A percentile compares a stretch with the other conserved stretches of the same genome.
These are phyloP conservation scores for Rhizomucor pusillus DNA, from an alignment of 371 early-diverging fungal genomes.

Conservation along the genomic window DNA sequence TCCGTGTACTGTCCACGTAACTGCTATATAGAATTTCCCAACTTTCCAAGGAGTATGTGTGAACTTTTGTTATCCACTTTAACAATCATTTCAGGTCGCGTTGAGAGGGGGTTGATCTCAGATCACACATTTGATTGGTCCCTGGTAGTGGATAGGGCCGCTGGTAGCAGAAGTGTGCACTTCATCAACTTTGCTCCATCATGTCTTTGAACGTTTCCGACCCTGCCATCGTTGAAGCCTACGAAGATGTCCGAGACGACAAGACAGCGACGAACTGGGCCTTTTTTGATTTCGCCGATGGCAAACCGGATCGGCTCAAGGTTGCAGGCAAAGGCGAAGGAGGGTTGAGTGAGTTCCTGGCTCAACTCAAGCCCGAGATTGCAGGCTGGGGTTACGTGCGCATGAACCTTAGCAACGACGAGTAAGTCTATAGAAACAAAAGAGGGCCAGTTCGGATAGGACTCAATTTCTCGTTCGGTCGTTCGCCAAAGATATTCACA, in stretches of 20 bases:
- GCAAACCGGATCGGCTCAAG: constrained; percentile 44
- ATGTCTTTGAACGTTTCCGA: constrained; percentile 51
- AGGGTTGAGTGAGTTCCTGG: constrained; percentile 67
- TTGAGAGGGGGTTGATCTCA: too few species aligned
- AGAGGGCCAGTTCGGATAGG: too few species aligned
- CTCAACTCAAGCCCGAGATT: constrained; percentile 61
- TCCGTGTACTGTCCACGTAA: too few species aligned
- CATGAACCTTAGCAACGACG: constrained; percentile 81
- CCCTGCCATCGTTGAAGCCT: constrained; percentile 58
- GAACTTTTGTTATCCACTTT: too few species aligned
- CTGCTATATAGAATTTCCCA: too few species aligned
- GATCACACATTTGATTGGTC: too few species aligned
- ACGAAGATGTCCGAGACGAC: constrained; percentile 73
- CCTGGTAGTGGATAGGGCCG: too few species aligned
- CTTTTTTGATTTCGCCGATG: constrained; percentile 46
- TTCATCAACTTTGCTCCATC: constrained; percentile 1
- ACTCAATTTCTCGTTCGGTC: too few species aligned
- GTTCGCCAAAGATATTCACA: constrained; percentile 51
- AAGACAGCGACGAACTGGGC: constrained; percentile 70
- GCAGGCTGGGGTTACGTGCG: constrained; percentile 83
- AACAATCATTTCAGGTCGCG: too few species aligned
- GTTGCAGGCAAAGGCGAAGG: constrained; percentile 59
- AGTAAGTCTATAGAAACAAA: constrained; percentile 65
- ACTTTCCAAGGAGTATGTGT: too few species aligned
- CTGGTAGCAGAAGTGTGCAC: too few species aligned